Evolutionary conservation across 1,284 basidiomycete genomes (phyloP), one percentile per base, ranked within the genome.

Genomic region (Volvariella surrecta): DNA sequence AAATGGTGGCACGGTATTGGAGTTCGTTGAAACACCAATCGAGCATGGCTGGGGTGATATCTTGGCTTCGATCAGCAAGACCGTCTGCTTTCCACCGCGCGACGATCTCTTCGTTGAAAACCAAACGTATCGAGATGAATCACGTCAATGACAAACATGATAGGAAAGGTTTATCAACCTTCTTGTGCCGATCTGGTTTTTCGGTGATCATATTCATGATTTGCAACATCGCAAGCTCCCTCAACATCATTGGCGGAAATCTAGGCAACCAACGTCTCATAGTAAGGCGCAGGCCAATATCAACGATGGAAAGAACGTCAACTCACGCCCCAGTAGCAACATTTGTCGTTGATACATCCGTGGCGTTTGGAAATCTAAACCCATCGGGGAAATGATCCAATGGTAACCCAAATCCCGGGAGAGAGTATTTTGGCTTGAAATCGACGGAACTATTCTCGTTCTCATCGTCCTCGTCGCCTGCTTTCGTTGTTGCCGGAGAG

Each of bases 141-240:
- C n/a, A 9, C 9, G 30, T 32, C 30, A 9, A 32, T 10, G 30
- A 32, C 9, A 32, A 10, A 32, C 10, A 10, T 32, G 30, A 32
- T n/a, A 9, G 30, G 9, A 32, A 10, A 32, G 30, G n/a, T n/a
- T n/a, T n/a, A n/a, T n/a, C n/a, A 4, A 37, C 34, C n/a, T 19
- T 19, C 34, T 37, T 37, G 18, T 37, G 4, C 34, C 34, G 15
- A 4, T 37, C 34, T 4, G 34, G 34, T 9, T 37, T 19, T 4
- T 37, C 34, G 9, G 34, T 37, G 15, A 15, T 16, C 4, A 16
- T 6, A 19, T 37, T 37, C 34, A 37, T 37, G 15, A 37, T 15
- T n/a, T 37, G 15, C 34, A 37, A n/a, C 34, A 37, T 37, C 34
- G 34, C 34, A 15, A 37, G 4, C 34, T 37, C 34, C 15, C 34